phyloP scores from a whole-genome alignment of 495 filamentous ascomycete species.

The Trichoderma asperelloides region DNA sequence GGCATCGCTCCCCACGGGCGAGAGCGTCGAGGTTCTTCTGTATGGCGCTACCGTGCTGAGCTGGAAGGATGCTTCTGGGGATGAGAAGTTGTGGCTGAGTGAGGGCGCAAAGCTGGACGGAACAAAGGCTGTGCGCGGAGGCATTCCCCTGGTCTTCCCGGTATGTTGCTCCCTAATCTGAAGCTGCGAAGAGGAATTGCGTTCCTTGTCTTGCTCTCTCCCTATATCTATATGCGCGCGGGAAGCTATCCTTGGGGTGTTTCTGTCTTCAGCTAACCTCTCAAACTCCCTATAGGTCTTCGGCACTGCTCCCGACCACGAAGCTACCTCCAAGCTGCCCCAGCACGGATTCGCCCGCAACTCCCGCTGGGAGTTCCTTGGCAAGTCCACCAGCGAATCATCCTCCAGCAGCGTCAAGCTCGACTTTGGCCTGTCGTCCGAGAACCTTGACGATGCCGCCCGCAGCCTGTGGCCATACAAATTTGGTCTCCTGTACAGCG shows the following conservation, averaged over 20 bases:
- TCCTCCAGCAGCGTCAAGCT: conserved; percentile 65
- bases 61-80: conserved; percentile 74
- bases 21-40: conserved; percentile 75
- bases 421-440: conserved; percentile 81
- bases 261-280: too few relatives aligned
- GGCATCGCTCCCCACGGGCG: conserved; percentile 72
- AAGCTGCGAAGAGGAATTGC: too few relatives aligned
- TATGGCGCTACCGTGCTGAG: conserved; percentile 87
- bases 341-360: conserved; percentile 96
- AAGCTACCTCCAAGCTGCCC: conserved; percentile 63
- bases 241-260: too few relatives aligned
- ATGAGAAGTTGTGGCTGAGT: conserved; percentile 85
- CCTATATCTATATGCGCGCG: not conserved
- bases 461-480: conserved; percentile 66
- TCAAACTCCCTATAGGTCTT: conserved; percentile 56
- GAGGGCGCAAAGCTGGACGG: conserved; percentile 60
- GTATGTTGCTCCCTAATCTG: conserved; percentile 39
- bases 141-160: conserved; percentile 93
- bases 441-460: conserved; percentile 55
- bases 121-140: conserved; percentile 55
- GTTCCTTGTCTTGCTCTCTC: not conserved
- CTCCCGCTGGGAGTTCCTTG: conserved; percentile 66
- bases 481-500: conserved; percentile 87
- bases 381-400: conserved; percentile 57
- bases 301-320: conserved; percentile 66